Conservation (phyloP, 148 eudicot genomes). For the Limonium bicolor region DNA sequence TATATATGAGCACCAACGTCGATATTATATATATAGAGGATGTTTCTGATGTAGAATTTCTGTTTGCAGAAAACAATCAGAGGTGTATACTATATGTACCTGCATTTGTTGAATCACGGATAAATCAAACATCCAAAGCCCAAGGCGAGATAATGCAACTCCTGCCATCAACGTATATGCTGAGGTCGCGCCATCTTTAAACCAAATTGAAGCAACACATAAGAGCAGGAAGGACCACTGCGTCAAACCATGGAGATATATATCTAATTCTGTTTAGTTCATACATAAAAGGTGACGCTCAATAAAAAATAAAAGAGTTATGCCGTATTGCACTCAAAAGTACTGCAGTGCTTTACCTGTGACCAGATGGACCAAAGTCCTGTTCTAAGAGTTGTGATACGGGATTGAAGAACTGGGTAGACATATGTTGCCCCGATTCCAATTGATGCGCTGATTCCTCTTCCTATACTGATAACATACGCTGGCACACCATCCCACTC, state of each 20-base stretch:
- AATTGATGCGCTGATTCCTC: slow-evolving; percentile 72
- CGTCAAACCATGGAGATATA: slow-evolving; percentile 5
- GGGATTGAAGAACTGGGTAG: slow-evolving; percentile 61
- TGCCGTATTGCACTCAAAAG: no score
- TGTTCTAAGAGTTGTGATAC: slow-evolving; percentile 55
- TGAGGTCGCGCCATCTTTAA: slow-evolving; percentile 25
- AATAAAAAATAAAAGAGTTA: no score
- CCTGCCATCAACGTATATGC: slow-evolving; percentile 74
- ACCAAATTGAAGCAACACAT: slow-evolving; percentile 71
- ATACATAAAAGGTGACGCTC: no score
- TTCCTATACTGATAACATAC: slow-evolving; percentile 58
- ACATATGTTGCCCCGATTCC: slow-evolving; percentile 76
- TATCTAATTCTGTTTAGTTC: no score
- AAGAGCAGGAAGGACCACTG: slow-evolving; percentile 69
- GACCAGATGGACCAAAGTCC: slow-evolving; percentile 98
- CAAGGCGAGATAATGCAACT: slow-evolving; percentile 82
- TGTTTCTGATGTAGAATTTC: no score
- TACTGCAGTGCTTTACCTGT: slow-evolving; percentile 31
- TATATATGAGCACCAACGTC: no score
- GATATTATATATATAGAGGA: no score
- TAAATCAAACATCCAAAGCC: slow-evolving; percentile 94
- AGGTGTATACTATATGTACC: slow-evolving; percentile 13
- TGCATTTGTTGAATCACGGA: slow-evolving; percentile 95
- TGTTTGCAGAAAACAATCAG: no score
- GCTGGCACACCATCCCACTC: slow-evolving; percentile 89